phyloP scores from a whole-genome alignment of 2,329 filamentous ascomycete species.

The Ceratocystis variospora region DNA sequence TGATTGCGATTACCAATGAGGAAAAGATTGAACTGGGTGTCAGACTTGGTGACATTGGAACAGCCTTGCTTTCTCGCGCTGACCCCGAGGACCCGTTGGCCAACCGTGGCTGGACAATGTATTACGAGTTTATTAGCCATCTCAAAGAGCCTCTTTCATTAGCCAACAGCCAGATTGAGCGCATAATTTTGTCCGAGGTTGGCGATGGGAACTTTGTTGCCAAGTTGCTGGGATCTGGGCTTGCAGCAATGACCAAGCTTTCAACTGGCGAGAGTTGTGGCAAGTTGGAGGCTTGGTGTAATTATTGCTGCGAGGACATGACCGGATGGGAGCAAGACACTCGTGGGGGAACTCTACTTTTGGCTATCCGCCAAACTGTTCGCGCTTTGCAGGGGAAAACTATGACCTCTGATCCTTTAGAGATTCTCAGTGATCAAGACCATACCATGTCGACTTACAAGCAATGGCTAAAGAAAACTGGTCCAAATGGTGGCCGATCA shows the following conservation, averaged over 20 bases:
- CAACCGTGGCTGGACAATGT: slow-evolving; percentile 55
- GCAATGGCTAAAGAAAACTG: slow-evolving; percentile 41
- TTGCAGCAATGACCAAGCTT: slow-evolving; percentile 52
- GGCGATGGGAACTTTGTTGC: slow-evolving; percentile 57
- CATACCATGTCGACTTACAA: slow-evolving; percentile 47
- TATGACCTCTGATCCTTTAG: slow-evolving; percentile 32
- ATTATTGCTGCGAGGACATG: slow-evolving; percentile 60
- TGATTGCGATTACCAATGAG: slow-evolving; percentile 55
- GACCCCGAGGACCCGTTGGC: slow-evolving; percentile 45
- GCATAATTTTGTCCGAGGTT: slow-evolving; percentile 51
- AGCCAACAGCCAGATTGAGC: slow-evolving; percentile 47
- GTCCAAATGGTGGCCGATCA: slow-evolving; percentile 48
- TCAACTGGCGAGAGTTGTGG: slow-evolving; percentile 55
- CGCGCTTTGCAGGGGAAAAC: slow-evolving; percentile 67
- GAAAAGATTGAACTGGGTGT: slow-evolving; percentile 55
- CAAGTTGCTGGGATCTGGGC: slow-evolving; percentile 56
- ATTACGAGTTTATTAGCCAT: slow-evolving; percentile 57
- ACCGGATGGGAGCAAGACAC: slow-evolving; percentile 58
- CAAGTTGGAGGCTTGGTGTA: slow-evolving; percentile 57
- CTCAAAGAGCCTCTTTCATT: slow-evolving; percentile 48
- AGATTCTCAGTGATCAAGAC: slow-evolving; percentile 53
- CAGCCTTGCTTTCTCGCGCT: slow-evolving; percentile 50
- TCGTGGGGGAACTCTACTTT: slow-evolving; percentile 55
- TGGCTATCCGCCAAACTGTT: slow-evolving; percentile 50
- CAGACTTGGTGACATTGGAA: slow-evolving; percentile 48